Evolutionary conservation across 768 basidiomycete species (phyloP), one percentile per base, ranked within the genome.

Genomic region (Leucocoprinus leucothites): DNA sequence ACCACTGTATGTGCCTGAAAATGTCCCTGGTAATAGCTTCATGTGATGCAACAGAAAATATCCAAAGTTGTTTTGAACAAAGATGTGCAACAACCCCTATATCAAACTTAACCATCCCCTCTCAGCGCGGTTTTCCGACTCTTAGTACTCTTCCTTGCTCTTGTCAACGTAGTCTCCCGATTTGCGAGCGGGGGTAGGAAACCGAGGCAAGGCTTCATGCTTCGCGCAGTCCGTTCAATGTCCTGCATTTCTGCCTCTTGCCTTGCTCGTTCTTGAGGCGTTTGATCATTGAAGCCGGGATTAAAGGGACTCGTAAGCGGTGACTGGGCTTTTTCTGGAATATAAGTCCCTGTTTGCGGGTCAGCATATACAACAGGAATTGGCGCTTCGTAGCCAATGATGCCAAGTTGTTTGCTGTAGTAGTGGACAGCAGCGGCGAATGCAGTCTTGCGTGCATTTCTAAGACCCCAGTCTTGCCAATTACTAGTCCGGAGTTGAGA

Each of bases 351-450:
- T 9, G 38, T 42, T 9, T 65, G 60, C 0, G 70, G 64, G 48
- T 77, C 70, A 52, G 65, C 69, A 62, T 74, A 83, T 40, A 78
- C 72, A 59, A 92, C 63, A 9, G 89, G 89, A 49, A 85, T 69
- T 14, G 84, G 74, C 1, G 88, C 77, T 61, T 82, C 77, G 68
- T 74, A 75, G 59, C 80, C 82, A 19, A 71, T 71, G 61, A 91
- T 89, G 31, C 81, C 85, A 8, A 91, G 79, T 63, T 88, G 81
- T 51, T 75, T 80, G 63, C 81, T 87, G 66, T 85, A 91, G 61
- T 84, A 79, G 61, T 89, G 82, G 19, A 84, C 84, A 1, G 90
- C 89, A 8, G 87, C 87, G 63, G 89, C 82, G 74, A 92, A 92
- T 2, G 89, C 86, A 0, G 89, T 91, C 64, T 80, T 83, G 45